Evolutionary conservation across 257 asterid species (phyloP).

Genomic region (Marsdenia floribunda): DNA sequence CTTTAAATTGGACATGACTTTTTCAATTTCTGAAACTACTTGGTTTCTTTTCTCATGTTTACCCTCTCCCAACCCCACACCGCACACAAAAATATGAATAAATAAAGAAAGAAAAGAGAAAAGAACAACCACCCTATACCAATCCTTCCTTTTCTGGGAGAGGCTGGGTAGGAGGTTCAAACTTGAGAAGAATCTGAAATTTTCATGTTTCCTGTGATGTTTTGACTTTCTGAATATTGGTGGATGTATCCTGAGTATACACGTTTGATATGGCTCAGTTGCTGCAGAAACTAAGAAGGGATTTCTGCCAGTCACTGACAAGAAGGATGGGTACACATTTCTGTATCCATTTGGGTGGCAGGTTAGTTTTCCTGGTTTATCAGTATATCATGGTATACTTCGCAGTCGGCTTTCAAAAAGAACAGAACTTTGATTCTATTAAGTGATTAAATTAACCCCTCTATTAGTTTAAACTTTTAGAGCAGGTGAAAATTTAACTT

Average conservation of each 20-base stretch:
- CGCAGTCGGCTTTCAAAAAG: background rate
- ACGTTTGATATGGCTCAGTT: conserved; percentile 71
- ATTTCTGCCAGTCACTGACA: conserved; percentile 63
- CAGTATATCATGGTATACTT: background rate
- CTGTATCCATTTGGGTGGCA: conserved; percentile 93
- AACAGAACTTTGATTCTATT: too few relatives aligned
- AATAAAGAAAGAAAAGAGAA: background rate
- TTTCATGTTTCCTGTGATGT: conserved; percentile 9
- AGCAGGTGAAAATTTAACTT: too few relatives aligned
- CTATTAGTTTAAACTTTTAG: too few relatives aligned
- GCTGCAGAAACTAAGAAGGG: conserved; percentile 92
- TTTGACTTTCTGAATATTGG: conserved; percentile 18
- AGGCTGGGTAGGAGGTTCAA: background rate
- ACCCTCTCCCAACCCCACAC: background rate
- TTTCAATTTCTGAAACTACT: background rate
- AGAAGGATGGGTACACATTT: conserved; percentile 78
- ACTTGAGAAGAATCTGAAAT: background rate
- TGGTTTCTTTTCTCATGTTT: background rate
- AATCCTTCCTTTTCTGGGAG: background rate
- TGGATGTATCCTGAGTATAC: conserved; percentile 49
- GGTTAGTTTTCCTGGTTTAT: conserved; percentile 35
- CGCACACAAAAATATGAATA: too few relatives aligned
- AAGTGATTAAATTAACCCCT: too few relatives aligned
- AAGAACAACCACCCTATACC: background rate
- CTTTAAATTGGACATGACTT: background rate